Percentiles rank a stretch among this genome's conserved stretches.
Evolutionary conservation across 2,329 filamentous ascomycete genomes (phyloP).

Genomic region (Corynespora cassiicola): DNA sequence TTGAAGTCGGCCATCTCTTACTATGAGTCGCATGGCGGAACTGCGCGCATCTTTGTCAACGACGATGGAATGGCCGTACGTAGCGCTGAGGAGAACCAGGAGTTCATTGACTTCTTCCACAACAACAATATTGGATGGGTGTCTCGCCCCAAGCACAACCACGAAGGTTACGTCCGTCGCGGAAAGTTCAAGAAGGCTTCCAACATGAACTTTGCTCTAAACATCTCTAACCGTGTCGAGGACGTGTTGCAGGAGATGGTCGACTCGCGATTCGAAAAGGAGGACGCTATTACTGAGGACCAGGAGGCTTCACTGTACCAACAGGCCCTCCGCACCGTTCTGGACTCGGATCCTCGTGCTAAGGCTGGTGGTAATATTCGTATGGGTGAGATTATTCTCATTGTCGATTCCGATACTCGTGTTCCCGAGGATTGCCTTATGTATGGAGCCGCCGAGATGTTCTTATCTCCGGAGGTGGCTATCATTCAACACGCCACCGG

Average conservation of each 20-base stretch:
- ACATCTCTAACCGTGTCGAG: slow-evolving; percentile 67
- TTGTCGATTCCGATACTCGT: slow-evolving; percentile 51
- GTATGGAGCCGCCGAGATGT: slow-evolving; percentile 82
- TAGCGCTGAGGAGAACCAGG: slow-evolving; percentile 50
- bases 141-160: slow-evolving; percentile 50
- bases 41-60: slow-evolving; percentile 70
- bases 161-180: slow-evolving; percentile 31
- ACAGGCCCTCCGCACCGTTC: slow-evolving; percentile 63
- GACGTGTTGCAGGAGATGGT: slow-evolving; percentile 63
- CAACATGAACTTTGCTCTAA: slow-evolving; percentile 75
- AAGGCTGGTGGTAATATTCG: slow-evolving; percentile 84
- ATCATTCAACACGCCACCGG: slow-evolving; percentile 74
- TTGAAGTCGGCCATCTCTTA: slow-evolving; percentile 69
- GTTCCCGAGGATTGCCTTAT: slow-evolving; percentile 73
- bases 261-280: slow-evolving; percentile 25
- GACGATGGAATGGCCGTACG: slow-evolving; percentile 71
- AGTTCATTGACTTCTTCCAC: slow-evolving; percentile 52
- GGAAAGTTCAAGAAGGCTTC: slow-evolving; percentile 56
- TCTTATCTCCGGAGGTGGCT: slow-evolving; percentile 76
- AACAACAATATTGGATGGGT: slow-evolving; percentile 58
- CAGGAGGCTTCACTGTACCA: slow-evolving; percentile 38
- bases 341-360: slow-evolving; percentile 72
- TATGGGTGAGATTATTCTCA: slow-evolving; percentile 78
- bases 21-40: slow-evolving; percentile 62
- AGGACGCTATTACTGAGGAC: slow-evolving; percentile 35